Percentiles rank a stretch among this genome's conserved stretches.
Evolutionary conservation across 495 filamentous ascomycete species (phyloP).

Genomic region (Letharia columbiana): DNA sequence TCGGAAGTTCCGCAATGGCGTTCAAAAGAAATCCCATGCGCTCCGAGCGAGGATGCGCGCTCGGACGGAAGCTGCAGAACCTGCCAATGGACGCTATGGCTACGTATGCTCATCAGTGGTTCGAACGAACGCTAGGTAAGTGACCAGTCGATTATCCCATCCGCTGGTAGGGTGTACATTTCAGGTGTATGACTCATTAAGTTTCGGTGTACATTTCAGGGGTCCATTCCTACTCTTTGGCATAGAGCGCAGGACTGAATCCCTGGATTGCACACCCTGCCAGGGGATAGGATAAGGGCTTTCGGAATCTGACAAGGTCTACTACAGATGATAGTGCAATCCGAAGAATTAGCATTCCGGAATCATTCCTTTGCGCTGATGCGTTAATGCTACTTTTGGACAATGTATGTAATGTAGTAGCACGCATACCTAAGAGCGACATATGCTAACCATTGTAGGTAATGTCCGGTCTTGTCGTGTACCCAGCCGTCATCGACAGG

Average conservation of each 20-base stretch:
- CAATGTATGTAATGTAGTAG: slow-evolving; percentile 51
- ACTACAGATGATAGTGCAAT: slow-evolving; percentile 49
- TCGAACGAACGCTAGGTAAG: slow-evolving; percentile 5
- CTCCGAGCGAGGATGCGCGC: slow-evolving; percentile 64
- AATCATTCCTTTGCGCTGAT: slow-evolving; percentile 76
- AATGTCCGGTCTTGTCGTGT: slow-evolving; percentile 72
- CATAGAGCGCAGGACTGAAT: no score
- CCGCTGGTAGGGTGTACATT: no score
- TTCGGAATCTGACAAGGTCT: not conserved
- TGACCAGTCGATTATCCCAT: not conserved
- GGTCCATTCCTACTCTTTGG: no score
- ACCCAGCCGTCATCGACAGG: slow-evolving; percentile 64
- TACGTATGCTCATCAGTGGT: not conserved
- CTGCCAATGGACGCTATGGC: slow-evolving; percentile 51
- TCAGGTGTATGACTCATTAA: no score
- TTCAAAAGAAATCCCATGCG: slow-evolving; percentile 52
- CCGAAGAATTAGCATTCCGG: slow-evolving; percentile 64
- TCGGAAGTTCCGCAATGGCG: slow-evolving; percentile 52
- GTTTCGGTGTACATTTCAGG: no score
- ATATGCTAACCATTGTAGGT: slow-evolving; percentile 32
- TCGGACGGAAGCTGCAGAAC: slow-evolving; percentile 62
- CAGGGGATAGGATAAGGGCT: no score
- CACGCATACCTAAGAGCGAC: slow-evolving; percentile 12
- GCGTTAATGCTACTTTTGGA: slow-evolving; percentile 70
- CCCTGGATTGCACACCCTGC: no score